Percentiles rank a stretch among this genome's conserved stretches.
Evolutionary conservation across 495 filamentous ascomycete species (phyloP).

Genomic region (Neurospora africana): DNA sequence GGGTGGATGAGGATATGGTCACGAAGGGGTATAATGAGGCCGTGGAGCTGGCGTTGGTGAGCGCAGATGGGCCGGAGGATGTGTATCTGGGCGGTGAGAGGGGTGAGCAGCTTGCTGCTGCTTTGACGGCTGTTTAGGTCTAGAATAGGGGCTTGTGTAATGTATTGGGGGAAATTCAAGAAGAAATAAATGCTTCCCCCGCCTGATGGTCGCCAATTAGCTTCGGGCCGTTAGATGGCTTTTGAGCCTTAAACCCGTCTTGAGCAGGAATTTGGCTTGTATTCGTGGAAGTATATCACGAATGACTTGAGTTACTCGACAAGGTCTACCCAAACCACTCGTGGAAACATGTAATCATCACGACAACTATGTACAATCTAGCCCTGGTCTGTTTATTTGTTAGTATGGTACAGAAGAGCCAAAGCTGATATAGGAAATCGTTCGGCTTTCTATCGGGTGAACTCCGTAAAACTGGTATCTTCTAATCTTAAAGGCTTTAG

Average conservation of each 20-base stretch:
- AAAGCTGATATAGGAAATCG: too few species aligned
- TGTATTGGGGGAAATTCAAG: not conserved
- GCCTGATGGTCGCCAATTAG: not conserved
- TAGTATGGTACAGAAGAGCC: too few species aligned
- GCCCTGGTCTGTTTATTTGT: too few species aligned
- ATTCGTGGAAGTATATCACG: not conserved
- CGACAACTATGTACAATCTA: too few species aligned
- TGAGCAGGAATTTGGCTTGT: not conserved
- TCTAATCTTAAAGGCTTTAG: too few species aligned
- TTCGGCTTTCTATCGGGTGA: too few species aligned
- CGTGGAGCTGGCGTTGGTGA: conserved; percentile 56
- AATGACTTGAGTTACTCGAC: not conserved
- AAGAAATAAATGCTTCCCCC: not conserved
- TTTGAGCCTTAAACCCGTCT: not conserved
- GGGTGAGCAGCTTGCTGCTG: conserved; percentile 53
- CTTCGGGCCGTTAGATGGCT: not conserved
- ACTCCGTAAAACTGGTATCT: too few species aligned
- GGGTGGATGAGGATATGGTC: conserved; percentile 89
- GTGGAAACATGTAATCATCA: not conserved
- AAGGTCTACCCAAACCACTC: not conserved
- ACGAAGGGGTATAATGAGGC: conserved; percentile 70
- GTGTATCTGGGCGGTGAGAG: conserved; percentile 64
- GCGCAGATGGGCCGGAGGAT: conserved; percentile 36
- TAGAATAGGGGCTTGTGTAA: not conserved
- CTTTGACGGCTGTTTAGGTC: conserved; percentile 34